These are phyloP conservation scores for Fusarium sp. DNA, from an alignment of 2,329 filamentous ascomycete species.

Conservation along the genomic window DNA sequence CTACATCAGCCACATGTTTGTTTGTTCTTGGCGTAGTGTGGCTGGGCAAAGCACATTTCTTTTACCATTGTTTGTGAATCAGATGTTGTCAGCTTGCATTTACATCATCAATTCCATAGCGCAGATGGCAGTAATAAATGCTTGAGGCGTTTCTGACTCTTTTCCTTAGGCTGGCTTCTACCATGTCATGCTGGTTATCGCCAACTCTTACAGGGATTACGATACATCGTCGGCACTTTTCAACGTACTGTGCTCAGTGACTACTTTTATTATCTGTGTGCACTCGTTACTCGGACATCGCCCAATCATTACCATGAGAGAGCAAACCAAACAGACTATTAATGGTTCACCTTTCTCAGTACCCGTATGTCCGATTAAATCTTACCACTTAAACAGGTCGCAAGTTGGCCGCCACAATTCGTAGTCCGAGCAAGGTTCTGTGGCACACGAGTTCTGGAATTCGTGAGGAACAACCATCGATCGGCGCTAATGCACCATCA, in stretches of 20 bases:
- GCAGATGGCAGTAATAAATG: no score
- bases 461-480: conserved; percentile 43
- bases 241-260: not conserved
- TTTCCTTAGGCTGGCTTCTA: no score
- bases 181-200: not conserved
- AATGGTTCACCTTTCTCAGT: not conserved
- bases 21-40: conserved; percentile 38
- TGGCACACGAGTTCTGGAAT: conserved; percentile 45
- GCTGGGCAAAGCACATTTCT: not conserved
- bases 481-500: conserved; percentile 55
- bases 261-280: not conserved
- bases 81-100: not conserved
- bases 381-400: no score
- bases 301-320: no score
- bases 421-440: conserved; percentile 11
- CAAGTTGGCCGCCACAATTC: conserved; percentile 2
- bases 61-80: not conserved
- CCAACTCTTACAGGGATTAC: conserved; percentile 2
- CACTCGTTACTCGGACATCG: not conserved
- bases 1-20: conserved; percentile 45
- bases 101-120: no score
- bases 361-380: not conserved
- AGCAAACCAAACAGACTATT: not conserved
- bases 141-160: no score
- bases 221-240: not conserved